Percentiles rank a stretch among this genome's conserved stretches.
phyloP scores from a whole-genome alignment of 805 yeast genomes.

The Yamadazyma scolyti region DNA sequence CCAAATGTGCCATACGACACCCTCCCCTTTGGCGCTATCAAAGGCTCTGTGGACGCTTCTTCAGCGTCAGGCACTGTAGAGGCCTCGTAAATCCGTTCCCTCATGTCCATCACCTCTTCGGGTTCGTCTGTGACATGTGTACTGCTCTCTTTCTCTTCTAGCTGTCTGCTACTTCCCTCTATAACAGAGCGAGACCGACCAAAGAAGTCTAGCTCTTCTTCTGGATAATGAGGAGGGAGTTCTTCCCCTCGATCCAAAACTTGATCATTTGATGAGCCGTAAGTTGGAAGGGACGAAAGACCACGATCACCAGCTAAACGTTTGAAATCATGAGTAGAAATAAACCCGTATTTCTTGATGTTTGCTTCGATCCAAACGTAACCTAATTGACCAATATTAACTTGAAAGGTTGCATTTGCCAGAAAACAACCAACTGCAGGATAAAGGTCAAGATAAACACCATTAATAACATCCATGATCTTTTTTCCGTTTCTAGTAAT shows the following conservation, averaged over 20 bases:
- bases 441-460: constrained; percentile 46
- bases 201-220: constrained; percentile 59
- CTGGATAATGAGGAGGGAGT: constrained; percentile 68
- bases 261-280: constrained; percentile 45
- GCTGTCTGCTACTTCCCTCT: constrained; percentile 8
- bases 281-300: constrained; percentile 36
- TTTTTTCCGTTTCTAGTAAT: constrained; percentile 56
- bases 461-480: constrained; percentile 46
- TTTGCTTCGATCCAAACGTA: constrained; percentile 49
- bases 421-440: constrained; percentile 54
- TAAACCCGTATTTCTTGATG: constrained; percentile 54
- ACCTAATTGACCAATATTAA: constrained; percentile 41
- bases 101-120: constrained; percentile 32
- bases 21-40: too few relatives aligned
- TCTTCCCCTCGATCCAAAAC: constrained; percentile 70
- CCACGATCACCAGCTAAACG: constrained; percentile 37
- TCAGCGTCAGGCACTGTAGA: too few relatives aligned
- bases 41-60: too few relatives aligned
- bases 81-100: constrained; percentile 31
- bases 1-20: too few relatives aligned
- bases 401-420: constrained; percentile 40
- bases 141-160: constrained; percentile 6
- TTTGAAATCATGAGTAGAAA: constrained; percentile 42
- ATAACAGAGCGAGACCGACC: constrained; percentile 35
- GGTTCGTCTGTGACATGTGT: constrained; percentile 22